Evolutionary conservation across 1,139 yeast species (phyloP).

Genomic region (Kurtzmaniella natalensis): DNA sequence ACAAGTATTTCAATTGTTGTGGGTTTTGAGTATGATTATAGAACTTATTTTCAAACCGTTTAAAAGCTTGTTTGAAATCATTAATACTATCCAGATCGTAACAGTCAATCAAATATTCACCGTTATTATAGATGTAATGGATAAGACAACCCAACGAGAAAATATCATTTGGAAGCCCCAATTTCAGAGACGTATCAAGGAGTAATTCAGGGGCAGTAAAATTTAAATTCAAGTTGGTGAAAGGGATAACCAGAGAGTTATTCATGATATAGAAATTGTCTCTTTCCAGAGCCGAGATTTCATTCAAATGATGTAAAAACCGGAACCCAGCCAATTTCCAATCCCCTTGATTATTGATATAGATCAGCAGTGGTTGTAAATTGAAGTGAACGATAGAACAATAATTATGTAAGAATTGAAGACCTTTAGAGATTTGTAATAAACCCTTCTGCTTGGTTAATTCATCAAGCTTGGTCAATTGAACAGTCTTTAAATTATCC

Average conservation of each 20-base stretch:
- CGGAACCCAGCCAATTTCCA: conserved; percentile 87
- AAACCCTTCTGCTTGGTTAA: conserved; percentile 82
- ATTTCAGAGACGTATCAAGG: conserved; percentile 44
- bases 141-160: conserved; percentile 82
- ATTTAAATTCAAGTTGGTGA: conserved; percentile 66
- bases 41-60: conserved; percentile 36
- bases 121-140: conserved; percentile 55
- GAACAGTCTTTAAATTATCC: conserved; percentile 51
- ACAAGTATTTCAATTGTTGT: conserved; percentile 42
- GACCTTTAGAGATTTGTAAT: conserved; percentile 70
- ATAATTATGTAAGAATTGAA: conserved; percentile 75
- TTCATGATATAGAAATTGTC: conserved; percentile 57
- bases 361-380: conserved; percentile 71
- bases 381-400: conserved; percentile 77
- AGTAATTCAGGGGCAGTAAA: conserved; percentile 76
- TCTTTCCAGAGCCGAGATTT: conserved; percentile 44
- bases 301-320: conserved; percentile 54
- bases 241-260: conserved; percentile 74
- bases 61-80: conserved; percentile 46
- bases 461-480: conserved; percentile 49
- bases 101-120: conserved; percentile 45
- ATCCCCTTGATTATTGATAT: conserved; percentile 81
- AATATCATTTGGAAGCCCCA: conserved; percentile 70
- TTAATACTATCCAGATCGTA: conserved; percentile 43
- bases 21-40: conserved; percentile 31